A percentile compares a stretch with the other conserved stretches of the same genome.
Evolutionary conservation across 2,329 filamentous ascomycete genomes (phyloP).

Genomic region (Ophiostoma sp.): DNA sequence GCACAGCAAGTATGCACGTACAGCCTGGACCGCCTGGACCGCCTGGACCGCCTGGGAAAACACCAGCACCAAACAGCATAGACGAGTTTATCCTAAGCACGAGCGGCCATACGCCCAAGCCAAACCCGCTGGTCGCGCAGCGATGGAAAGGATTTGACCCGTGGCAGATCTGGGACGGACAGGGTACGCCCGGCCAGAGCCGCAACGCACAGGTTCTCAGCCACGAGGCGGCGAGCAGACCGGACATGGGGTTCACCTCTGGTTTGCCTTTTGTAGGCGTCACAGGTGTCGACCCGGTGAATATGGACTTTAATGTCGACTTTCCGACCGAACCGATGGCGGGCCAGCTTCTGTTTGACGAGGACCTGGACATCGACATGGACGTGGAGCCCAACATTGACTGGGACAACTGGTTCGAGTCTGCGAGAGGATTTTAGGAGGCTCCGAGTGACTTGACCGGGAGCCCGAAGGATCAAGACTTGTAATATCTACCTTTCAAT

Average conservation of each 20-base stretch:
- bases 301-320: not conserved
- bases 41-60: not conserved
- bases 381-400: constrained; percentile 20
- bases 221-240: not conserved
- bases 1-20: not conserved
- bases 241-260: not conserved
- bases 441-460: too few species aligned
- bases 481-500: too few species aligned
- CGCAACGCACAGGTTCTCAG: not conserved
- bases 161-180: constrained; percentile 18
- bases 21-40: not conserved
- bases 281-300: not conserved
- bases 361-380: constrained; percentile 18
- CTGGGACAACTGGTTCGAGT: constrained; percentile 25
- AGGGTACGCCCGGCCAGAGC: not conserved
- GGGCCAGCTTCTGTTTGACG: constrained; percentile 12
- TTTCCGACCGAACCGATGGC: not conserved
- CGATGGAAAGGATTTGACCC: constrained; percentile 12
- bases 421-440: constrained; percentile 11
- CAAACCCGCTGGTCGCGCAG: not conserved
- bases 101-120: not conserved
- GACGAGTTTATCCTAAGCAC: constrained; percentile 17
- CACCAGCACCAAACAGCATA: constrained; percentile 18
- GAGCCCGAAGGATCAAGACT: too few species aligned
- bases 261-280: constrained; percentile 2